A percentile compares a stretch with the other conserved stretches of the same genome.
Evolutionary conservation across 345 rosid genomes (phyloP).

Genomic region (Garcia nutans): DNA sequence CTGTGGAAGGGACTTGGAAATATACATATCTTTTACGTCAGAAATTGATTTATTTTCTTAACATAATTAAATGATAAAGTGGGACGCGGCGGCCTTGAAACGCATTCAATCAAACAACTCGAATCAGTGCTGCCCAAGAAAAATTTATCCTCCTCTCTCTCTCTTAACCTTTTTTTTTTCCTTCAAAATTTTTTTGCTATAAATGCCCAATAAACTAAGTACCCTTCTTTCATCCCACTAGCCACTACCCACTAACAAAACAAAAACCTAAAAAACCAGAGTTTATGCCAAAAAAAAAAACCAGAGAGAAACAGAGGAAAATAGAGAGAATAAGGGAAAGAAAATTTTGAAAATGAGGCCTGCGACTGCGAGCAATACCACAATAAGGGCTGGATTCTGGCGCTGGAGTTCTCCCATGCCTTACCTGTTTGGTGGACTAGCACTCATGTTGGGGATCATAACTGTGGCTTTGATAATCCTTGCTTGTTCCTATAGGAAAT

Average conservation of each 20-base stretch:
- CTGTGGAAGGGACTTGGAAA: background rate
- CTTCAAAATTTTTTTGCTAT: background rate
- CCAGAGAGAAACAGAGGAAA: too few relatives aligned
- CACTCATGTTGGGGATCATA: conserved; percentile 23
- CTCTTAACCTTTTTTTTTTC: background rate
- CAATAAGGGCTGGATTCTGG: conserved; percentile 4
- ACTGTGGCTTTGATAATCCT: conserved; percentile 28
- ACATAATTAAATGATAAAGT: background rate
- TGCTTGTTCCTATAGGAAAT: conserved; percentile 26
- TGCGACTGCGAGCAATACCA: background rate
- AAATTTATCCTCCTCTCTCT: background rate
- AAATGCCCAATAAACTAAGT: background rate
- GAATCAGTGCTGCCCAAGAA: background rate
- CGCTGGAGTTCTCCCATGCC: conserved; percentile 30
- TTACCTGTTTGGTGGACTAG: conserved; percentile 28
- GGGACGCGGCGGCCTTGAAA: conserved; percentile 7
- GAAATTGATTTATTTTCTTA: background rate
- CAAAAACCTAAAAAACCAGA: too few relatives aligned
- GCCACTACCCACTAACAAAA: too few relatives aligned
- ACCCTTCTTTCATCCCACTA: background rate
- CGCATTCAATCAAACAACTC: background rate
- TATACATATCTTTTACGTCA: too few relatives aligned
- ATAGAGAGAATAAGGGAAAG: background rate
- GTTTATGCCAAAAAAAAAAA: too few relatives aligned
- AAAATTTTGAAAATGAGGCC: background rate